These are phyloP conservation scores for Scedosporium apiospermum DNA, from an alignment of 2,329 filamentous ascomycete species.

Conservation along the genomic window DNA sequence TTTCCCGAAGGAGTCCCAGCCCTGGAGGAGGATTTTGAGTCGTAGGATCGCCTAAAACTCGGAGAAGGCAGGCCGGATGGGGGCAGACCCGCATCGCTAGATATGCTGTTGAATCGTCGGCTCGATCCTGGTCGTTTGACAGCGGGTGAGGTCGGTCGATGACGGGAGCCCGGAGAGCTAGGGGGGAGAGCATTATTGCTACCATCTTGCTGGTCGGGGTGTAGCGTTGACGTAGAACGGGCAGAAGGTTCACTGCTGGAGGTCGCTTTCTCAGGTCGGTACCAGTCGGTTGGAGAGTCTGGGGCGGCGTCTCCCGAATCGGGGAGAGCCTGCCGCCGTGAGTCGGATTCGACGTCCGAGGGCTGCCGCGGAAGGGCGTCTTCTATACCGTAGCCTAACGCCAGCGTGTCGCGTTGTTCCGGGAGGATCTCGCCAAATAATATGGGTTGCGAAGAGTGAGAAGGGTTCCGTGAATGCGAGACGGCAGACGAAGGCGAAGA, in stretches of 20 bases:
- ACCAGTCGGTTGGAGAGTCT: constrained; percentile 5
- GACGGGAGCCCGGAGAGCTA: not conserved
- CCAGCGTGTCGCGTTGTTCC: constrained; percentile 41
- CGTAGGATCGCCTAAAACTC: constrained; percentile 30
- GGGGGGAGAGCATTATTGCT: not conserved
- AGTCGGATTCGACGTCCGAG: not conserved
- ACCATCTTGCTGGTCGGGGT: not conserved
- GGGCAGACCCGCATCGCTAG: constrained; percentile 35
- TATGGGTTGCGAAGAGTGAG: constrained; percentile 24
- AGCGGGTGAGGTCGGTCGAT: not conserved
- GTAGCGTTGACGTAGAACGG: constrained; percentile 25
- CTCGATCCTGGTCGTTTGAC: not conserved
- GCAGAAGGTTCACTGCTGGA: constrained; percentile 11
- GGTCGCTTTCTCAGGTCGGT: constrained; percentile 2
- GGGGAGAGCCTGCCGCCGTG: not conserved
- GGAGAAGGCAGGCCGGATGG: constrained; percentile 50
- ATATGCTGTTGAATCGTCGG: constrained; percentile 23
- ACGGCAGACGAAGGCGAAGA: constrained; percentile 13
- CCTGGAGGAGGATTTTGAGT: constrained; percentile 29
- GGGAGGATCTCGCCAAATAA: constrained; percentile 68
- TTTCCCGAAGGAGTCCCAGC: constrained; percentile 23
- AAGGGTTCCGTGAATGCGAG: not conserved
- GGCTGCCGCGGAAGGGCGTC: constrained; percentile 13
- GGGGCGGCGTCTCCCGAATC: not conserved
- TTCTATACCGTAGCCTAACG: constrained; percentile 53